Conservation (phyloP, 306 rosid species). For the Dryas octopetala region DNA sequence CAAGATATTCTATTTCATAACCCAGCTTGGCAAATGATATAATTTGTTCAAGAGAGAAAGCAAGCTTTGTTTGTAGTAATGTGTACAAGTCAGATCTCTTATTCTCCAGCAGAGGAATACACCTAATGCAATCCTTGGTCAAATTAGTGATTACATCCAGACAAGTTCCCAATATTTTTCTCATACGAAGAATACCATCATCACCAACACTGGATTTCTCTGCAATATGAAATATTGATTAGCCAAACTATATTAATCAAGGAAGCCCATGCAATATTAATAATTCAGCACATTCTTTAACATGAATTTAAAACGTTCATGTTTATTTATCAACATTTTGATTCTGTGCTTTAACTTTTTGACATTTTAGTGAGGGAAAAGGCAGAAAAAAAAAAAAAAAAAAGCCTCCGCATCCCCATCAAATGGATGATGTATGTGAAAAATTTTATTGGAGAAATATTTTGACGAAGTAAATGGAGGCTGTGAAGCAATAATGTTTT, state of each 20-base stretch:
- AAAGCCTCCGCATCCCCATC: not conserved
- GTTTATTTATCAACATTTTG: too few relatives aligned
- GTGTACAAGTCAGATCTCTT: slow-evolving; percentile 43
- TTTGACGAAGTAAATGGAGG: not conserved
- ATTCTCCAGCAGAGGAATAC: slow-evolving; percentile 56
- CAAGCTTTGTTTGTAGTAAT: slow-evolving; percentile 70
- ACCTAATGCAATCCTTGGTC: slow-evolving; percentile 65
- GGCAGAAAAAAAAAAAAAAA: not conserved
- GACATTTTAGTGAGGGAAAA: not conserved
- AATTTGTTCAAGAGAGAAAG: slow-evolving; percentile 75
- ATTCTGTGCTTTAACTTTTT: too few relatives aligned
- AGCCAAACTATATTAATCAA: slow-evolving; percentile 17
- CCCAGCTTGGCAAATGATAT: slow-evolving; percentile 60
- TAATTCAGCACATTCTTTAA: not conserved
- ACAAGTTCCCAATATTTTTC: slow-evolving; percentile 64
- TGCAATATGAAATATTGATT: slow-evolving; percentile 40
- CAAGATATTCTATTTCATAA: slow-evolving; percentile 46
- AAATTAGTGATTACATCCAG: slow-evolving; percentile 52
- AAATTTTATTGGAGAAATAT: not conserved
- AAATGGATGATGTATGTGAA: not conserved
- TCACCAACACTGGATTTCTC: slow-evolving; percentile 55
- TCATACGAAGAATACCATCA: slow-evolving; percentile 38
- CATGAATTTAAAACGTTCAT: not conserved
- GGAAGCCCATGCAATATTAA: not conserved
- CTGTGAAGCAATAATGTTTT: not conserved